These are phyloP conservation scores for Nemania abortiva DNA, from an alignment of 2,329 filamentous ascomycete genomes.

Conservation along the genomic window DNA sequence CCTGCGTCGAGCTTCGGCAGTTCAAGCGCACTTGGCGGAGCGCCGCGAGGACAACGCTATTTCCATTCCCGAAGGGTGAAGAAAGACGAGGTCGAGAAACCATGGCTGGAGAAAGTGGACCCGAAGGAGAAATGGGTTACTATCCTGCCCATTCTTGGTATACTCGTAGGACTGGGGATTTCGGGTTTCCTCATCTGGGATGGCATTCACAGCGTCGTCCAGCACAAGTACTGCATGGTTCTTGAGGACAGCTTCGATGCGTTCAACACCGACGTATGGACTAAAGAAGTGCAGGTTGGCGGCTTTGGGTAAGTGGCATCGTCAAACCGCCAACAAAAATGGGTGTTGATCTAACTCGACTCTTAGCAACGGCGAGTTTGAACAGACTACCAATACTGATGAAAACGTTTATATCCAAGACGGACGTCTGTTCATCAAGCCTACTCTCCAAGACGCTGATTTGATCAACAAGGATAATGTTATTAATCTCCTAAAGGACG, in stretches of 20 bases:
- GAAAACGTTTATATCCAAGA: slow-evolving; percentile 81
- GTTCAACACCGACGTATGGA: slow-evolving; percentile 73
- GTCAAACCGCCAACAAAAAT: background rate
- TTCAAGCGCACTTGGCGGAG: slow-evolving; percentile 56
- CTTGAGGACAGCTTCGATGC: slow-evolving; percentile 74
- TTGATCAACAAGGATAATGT: slow-evolving; percentile 74
- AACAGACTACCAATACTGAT: slow-evolving; percentile 76
- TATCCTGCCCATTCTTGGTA: slow-evolving; percentile 80
- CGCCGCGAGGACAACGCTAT: slow-evolving; percentile 63
- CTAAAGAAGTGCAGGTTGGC: slow-evolving; percentile 79
- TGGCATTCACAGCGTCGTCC: slow-evolving; percentile 76
- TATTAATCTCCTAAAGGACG: slow-evolving; percentile 75
- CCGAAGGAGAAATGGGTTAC: slow-evolving; percentile 89
- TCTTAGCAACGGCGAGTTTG: slow-evolving; percentile 81
- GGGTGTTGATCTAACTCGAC: slow-evolving; percentile 30
- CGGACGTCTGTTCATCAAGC: slow-evolving; percentile 78
- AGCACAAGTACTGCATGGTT: slow-evolving; percentile 79
- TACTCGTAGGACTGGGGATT: slow-evolving; percentile 75
- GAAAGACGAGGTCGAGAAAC: slow-evolving; percentile 80
- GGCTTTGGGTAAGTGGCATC: slow-evolving; percentile 75
- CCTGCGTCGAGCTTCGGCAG: slow-evolving; percentile 63
- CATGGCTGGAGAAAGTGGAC: slow-evolving; percentile 80
- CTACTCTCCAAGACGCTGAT: slow-evolving; percentile 77
- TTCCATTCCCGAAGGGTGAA: slow-evolving; percentile 80
- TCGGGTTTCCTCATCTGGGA: slow-evolving; percentile 81